Percentiles rank a stretch among this genome's conserved stretches.
Conservation (phyloP, 129 eudicot genomes). For the Flaveria sonorensis region DNA sequence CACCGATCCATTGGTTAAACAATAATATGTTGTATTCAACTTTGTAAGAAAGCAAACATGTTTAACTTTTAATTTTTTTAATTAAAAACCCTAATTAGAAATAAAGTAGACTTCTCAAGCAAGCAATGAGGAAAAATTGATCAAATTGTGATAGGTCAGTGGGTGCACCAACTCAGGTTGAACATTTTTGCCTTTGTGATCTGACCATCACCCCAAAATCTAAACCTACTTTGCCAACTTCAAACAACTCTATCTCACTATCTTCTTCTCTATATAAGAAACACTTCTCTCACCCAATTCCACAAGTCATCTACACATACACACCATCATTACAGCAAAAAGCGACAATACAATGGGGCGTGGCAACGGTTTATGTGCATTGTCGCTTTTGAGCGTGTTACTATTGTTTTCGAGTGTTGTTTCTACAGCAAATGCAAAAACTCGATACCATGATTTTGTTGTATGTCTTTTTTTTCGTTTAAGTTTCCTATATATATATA, state of each 20-base stretch:
- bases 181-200: constrained; percentile 43
- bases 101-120: constrained; percentile 42
- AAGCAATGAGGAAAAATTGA: constrained; percentile 46
- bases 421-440: constrained; percentile 50
- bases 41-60: constrained; percentile 21
- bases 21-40: too few species aligned
- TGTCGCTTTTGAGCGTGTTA: constrained; percentile 41
- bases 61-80: background rate
- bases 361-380: constrained; percentile 24
- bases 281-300: constrained; percentile 32
- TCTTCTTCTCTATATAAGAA: constrained; percentile 49
- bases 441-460: constrained; percentile 70
- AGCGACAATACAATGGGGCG: constrained; percentile 34
- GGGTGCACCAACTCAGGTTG: constrained; percentile 87
- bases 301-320: constrained; percentile 39
- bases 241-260: constrained; percentile 49
- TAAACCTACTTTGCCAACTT: constrained; percentile 89
- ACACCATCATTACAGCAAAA: background rate
- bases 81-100: constrained; percentile 16
- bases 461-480: constrained; percentile 41
- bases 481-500: background rate
- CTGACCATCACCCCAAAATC: constrained; percentile 45
- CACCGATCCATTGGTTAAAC: too few species aligned
- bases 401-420: constrained; percentile 47
- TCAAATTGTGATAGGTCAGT: constrained; percentile 56